These are phyloP conservation scores for Strigomonas culicis DNA, from an alignment of 208 protist species.

Conservation along the genomic window DNA sequence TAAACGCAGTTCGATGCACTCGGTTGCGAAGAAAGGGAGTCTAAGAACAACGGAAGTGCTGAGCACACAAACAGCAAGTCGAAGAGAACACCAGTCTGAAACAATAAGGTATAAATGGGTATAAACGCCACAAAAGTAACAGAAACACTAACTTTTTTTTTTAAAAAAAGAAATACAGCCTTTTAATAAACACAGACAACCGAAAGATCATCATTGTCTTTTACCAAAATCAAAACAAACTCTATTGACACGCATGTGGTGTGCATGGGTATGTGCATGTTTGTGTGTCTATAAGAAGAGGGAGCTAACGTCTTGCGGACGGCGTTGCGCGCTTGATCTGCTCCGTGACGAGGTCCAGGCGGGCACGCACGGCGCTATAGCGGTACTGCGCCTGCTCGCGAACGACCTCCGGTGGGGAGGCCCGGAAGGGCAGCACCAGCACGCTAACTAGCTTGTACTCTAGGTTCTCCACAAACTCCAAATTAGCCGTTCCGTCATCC, in stretches of 20 bases:
- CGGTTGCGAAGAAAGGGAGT: too few species aligned
- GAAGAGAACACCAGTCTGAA: background rate
- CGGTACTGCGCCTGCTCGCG: constrained; percentile 91
- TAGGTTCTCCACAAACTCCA: constrained; percentile 94
- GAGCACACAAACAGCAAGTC: background rate
- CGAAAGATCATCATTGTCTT: too few species aligned
- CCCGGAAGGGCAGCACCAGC: constrained; percentile 84
- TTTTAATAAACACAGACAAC: background rate
- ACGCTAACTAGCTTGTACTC: constrained; percentile 95
- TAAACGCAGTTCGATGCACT: too few species aligned
- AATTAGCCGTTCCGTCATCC: constrained; percentile 74
- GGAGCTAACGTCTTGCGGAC: background rate
- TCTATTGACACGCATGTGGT: too few species aligned
- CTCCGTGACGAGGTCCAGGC: constrained; percentile 85
- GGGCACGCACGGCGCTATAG: constrained; percentile 87
- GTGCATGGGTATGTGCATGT: too few species aligned
- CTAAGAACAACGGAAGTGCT: too few species aligned
- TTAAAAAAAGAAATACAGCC: background rate
- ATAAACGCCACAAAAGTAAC: constrained; percentile 1
- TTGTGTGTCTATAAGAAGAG: too few species aligned
- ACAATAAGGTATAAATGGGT: background rate
- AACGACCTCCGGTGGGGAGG: constrained; percentile 82
- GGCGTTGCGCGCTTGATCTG: constrained; percentile 82
- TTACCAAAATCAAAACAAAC: too few species aligned
- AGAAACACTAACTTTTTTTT: constrained; percentile 2